Evolutionary conservation across 768 basidiomycete genomes (phyloP), one percentile per base, ranked within the genome.

Genomic region (Mycena leptocephala): DNA sequence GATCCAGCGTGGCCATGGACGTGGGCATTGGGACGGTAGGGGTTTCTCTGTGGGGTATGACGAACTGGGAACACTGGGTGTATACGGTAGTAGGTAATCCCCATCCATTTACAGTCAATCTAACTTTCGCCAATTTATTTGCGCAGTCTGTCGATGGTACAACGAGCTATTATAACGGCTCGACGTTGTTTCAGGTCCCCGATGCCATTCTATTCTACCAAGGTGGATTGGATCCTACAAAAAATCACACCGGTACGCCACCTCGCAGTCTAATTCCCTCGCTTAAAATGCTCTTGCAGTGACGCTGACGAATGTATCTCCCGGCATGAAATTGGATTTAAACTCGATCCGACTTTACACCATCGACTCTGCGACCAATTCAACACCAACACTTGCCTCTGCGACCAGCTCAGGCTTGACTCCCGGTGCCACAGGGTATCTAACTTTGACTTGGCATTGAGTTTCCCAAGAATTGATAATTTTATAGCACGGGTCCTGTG

Each of bases 181-280:
- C 61, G 32, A 77, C 76, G 28, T 77, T 64, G 32, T 77, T 67
- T 67, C 58, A 77, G 28, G 72, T 77, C 24, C 76, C 76, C 24
- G 72, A 74, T 39, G 39, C 76, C 22, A 43, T 77, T 26, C 62
- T 74, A 2, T 77, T 73, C 51, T 77, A 64, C 20, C 71, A 70
- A 51, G 76, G 66, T 16, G 76, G 76, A 11, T 41, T 77, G 22
- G 72, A 77, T 37, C 72, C 76, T 9, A 74, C 37, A 24, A 67
- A 58, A 33, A 74, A 48, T 26, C 72, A 77, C 48, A 74, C 53
- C n/a, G n/a, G n/a, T n/a, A n/a, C n/a, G n/a, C n/a, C n/a, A n/a
- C n/a, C n/a, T n/a, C n/a, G n/a, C n/a, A n/a, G n/a, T n/a, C n/a
- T n/a, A n/a, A n/a, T n/a, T n/a, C n/a, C n/a, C n/a, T n/a, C n/a